Base-by-base conservation (phyloP, 108 stramenopile species). In the Skeletonema menzelii region DNA sequence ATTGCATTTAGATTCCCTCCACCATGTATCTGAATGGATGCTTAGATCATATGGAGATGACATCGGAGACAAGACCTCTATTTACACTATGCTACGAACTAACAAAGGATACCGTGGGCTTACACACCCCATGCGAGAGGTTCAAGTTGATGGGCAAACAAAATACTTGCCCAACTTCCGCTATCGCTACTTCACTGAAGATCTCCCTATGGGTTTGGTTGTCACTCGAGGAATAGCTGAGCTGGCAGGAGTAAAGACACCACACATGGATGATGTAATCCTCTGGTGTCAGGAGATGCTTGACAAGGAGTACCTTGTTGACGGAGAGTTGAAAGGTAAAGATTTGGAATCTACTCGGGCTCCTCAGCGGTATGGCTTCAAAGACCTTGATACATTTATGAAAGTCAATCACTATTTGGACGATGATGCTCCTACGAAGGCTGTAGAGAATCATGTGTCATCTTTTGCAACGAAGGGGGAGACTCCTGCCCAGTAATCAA, bases 71-170 rank as follows among this genome's bases (percentile, higher is more conserved):
- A 80, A 76, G 47, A 65, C 85, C 2, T 84, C 30, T 66, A 77
- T 86, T 28, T 73, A 84, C 67, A 84, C 79, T 34, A 84, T 83
- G 83, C 57, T 86, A 5, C 58, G 30, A 0, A 82, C 85, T 26
- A 86, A 86, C 72, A 83, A 83, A 66, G 85, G 85, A 31, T 86
- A 86, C 66, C 80, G 76, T 0, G 85, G 85, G 13, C 76, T 86
- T 10, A 82, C 75, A 1, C 82, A 84, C 44, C 85, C 85, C 22
- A 83, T 76, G 75, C 26, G 40, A n/a, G 82, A 79, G 35, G 62
- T 82, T 20, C 56, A 69, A 19, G 46, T 40, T 10, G 63, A 61
- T 8, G 82, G 63, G 3, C 40, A 49, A 31, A 78, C 49, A 27
- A 82, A 84, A 65, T 85, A 82, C 57, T 35, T 85, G 75, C 86